A percentile compares a stretch with the other conserved stretches of the same genome.
Evolutionary conservation across 2,329 filamentous ascomycete genomes (phyloP).

Genomic region (Cladosporium sp.): DNA sequence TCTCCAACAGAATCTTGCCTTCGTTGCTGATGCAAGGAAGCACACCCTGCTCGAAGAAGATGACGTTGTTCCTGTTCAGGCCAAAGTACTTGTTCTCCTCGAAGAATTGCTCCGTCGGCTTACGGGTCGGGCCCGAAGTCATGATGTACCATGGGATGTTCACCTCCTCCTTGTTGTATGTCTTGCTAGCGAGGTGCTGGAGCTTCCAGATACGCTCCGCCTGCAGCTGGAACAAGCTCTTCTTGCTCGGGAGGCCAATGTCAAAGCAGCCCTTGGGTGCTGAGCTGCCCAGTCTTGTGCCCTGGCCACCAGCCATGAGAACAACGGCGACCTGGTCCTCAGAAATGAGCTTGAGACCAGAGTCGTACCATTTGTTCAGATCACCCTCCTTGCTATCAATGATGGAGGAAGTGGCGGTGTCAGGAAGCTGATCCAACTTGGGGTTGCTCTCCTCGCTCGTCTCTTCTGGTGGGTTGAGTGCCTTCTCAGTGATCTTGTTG

Average conservation of each 20-base stretch:
- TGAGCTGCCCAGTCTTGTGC: slow-evolving; percentile 88
- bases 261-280: slow-evolving; percentile 97
- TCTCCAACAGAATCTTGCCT: slow-evolving; percentile 92
- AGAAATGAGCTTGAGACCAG: slow-evolving; percentile 61
- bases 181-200: slow-evolving; percentile 73
- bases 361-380: slow-evolving; percentile 78
- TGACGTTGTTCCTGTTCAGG: slow-evolving; percentile 75
- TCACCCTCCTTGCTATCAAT: slow-evolving; percentile 80
- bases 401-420: slow-evolving; percentile 80
- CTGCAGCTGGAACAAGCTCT: slow-evolving; percentile 97
- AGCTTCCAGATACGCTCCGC: slow-evolving; percentile 88
- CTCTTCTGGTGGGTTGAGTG: slow-evolving; percentile 69
- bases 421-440: slow-evolving; percentile 80
- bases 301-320: slow-evolving; percentile 95
- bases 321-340: slow-evolving; percentile 76
- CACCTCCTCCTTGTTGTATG: slow-evolving; percentile 56
- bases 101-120: slow-evolving; percentile 92
- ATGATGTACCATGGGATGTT: slow-evolving; percentile 98
- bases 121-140: slow-evolving; percentile 92
- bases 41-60: slow-evolving; percentile 95
- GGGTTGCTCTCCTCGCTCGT: slow-evolving; percentile 50
- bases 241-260: slow-evolving; percentile 87
- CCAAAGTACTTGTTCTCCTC: slow-evolving; percentile 88
- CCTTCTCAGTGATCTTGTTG: slow-evolving; percentile 79
- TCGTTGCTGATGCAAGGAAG: slow-evolving; percentile 96